Conservation (phyloP, 306 rosid species). For the Dicorynia guianensis region DNA sequence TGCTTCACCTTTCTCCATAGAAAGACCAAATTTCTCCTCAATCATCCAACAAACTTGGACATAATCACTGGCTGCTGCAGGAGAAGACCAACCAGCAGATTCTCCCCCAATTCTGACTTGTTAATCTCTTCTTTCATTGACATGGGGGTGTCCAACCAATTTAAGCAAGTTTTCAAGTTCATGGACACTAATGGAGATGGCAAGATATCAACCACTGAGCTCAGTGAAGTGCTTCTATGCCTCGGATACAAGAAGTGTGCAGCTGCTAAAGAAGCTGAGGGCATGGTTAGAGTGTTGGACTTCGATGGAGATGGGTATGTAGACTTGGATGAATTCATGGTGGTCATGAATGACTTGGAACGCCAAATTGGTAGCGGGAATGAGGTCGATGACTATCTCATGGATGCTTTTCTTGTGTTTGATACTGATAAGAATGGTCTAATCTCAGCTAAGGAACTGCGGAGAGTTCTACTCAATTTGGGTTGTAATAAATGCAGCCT, state of each 20-base stretch:
- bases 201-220: constrained; percentile 65
- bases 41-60: constrained; percentile 24
- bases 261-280: constrained; percentile 64
- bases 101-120: constrained; percentile 44
- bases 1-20: constrained; percentile 53
- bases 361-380: neutral
- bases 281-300: constrained; percentile 64
- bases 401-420: constrained; percentile 74
- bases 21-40: constrained; percentile 36
- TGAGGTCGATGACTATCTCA: constrained; percentile 43
- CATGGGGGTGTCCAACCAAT: constrained; percentile 62
- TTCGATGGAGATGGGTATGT: constrained; percentile 74
- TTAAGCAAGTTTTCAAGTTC: constrained; percentile 64
- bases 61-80: constrained; percentile 12
- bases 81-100: constrained; percentile 32
- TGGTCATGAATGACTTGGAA: constrained; percentile 44
- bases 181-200: constrained; percentile 74
- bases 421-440: constrained; percentile 67
- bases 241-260: constrained; percentile 52
- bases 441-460: constrained; percentile 67
- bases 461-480: constrained; percentile 57
- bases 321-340: constrained; percentile 79
- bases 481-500: constrained; percentile 65
- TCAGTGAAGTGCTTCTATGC: constrained; percentile 55
- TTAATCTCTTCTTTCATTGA: constrained; percentile 51